Percentiles rank a stretch among this genome's conserved stretches.
Evolutionary conservation across 2,329 filamentous ascomycete species (phyloP).

Genomic region (Arthrinium phaeospermum): DNA sequence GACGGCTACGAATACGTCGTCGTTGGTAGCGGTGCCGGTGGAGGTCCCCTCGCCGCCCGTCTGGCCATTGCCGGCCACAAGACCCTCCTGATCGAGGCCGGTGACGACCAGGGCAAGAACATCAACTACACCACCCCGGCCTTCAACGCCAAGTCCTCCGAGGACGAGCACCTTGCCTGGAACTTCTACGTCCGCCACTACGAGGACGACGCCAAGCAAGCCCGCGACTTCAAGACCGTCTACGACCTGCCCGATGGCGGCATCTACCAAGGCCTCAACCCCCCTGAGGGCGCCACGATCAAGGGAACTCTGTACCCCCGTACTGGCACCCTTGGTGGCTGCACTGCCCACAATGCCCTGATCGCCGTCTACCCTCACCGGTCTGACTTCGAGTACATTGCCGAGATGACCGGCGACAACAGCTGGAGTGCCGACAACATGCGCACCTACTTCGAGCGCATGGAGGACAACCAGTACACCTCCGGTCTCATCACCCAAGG

Average conservation of each 20-base stretch:
- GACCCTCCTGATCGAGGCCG: constrained; percentile 64
- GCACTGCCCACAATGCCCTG: constrained; percentile 61
- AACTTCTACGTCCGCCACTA: constrained; percentile 69
- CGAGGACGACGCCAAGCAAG: constrained; percentile 55
- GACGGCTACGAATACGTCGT: constrained; percentile 64
- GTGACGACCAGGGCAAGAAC: constrained; percentile 57
- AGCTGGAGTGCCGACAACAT: constrained; percentile 63
- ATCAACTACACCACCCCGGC: constrained; percentile 59
- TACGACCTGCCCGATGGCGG: constrained; percentile 56
- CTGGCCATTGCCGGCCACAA: constrained; percentile 64
- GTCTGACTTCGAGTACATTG: constrained; percentile 60
- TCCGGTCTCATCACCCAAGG: constrained; percentile 55
- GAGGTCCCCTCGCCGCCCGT: constrained; percentile 61
- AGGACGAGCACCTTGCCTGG: constrained; percentile 62
- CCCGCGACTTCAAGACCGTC: constrained; percentile 61
- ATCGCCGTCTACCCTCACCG: constrained; percentile 58
- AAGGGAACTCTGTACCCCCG: constrained; percentile 63
- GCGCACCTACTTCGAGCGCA: constrained; percentile 58
- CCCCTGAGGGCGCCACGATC: constrained; percentile 54
- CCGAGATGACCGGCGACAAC: constrained; percentile 57
- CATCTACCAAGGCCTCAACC: constrained; percentile 57
- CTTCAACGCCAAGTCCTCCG: constrained; percentile 55
- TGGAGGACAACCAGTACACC: constrained; percentile 60
- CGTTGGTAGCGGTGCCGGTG: constrained; percentile 65
- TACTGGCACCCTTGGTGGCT: constrained; percentile 61